Evolutionary conservation across 2,329 filamentous ascomycete species (phyloP).

Genomic region (Ascochyta clinopodiicola): DNA sequence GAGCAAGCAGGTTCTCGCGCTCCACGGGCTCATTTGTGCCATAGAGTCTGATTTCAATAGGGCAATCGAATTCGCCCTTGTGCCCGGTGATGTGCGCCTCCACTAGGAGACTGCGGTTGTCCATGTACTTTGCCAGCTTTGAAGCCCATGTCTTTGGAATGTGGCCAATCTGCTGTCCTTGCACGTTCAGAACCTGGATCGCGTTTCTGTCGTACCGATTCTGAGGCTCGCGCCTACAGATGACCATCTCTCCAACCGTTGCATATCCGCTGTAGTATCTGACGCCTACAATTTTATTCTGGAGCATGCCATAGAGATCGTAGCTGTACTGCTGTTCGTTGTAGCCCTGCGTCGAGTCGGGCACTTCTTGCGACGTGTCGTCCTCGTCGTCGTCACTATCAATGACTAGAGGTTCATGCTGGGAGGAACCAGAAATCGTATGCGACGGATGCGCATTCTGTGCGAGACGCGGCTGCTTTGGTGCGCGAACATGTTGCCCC

Average conservation of each 20-base stretch:
- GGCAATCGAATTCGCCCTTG: conserved; percentile 74
- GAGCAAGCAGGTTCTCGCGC: conserved; percentile 63
- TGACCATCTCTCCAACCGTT: conserved; percentile 44
- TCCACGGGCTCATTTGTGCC: conserved; percentile 66
- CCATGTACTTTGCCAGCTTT: conserved; percentile 76
- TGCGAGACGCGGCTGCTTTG: conserved; percentile 38
- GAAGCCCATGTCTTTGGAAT: conserved; percentile 69
- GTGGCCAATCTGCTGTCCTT: conserved; percentile 78
- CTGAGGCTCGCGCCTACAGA: conserved; percentile 64
- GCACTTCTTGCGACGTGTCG: conserved; percentile 39
- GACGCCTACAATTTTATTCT: conserved; percentile 66
- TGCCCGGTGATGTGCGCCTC: conserved; percentile 73
- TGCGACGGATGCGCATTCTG: conserved; percentile 17
- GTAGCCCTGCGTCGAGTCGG: conserved; percentile 34
- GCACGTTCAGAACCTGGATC: conserved; percentile 79
- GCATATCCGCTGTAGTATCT: conserved; percentile 49
- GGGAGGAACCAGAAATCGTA: conserved; percentile 32
- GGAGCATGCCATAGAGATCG: conserved; percentile 46
- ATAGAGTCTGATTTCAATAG: conserved; percentile 71
- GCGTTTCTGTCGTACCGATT: conserved; percentile 70
- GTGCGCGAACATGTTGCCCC: conserved; percentile 16
- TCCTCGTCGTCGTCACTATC: conserved; percentile 37
- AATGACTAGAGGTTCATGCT: conserved; percentile 33
- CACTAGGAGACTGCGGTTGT: conserved; percentile 60
- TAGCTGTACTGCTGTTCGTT: conserved; percentile 34